Base-by-base conservation (phyloP, 2,329 filamentous ascomycete genomes). In the Stagonosporopsis vannaccii region DNA sequence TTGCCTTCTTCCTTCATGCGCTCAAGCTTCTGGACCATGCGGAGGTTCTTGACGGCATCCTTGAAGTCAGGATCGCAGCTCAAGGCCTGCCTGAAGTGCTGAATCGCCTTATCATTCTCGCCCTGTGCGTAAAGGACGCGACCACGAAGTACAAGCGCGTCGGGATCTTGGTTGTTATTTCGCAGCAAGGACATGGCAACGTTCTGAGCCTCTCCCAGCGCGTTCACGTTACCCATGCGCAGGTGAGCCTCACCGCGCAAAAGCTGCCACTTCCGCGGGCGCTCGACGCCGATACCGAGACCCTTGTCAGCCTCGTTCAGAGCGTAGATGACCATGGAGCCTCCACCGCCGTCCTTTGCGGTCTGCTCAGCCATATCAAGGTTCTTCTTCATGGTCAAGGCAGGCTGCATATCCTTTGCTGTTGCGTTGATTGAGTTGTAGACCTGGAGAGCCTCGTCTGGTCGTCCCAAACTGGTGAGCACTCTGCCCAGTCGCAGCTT, bases 1-100 rank as follows among this genome's bases (percentile, higher is more conserved):
- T 99, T 98, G 57, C 95, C 95, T 69, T 97, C 92, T 65, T 95
- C 90, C 82, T 98, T 98, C 83, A 92, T 94, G 59, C 90, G 87
- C 69, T 96, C 90, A 20, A 99, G 85, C 79, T 93, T 96, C 79
- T 96, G 92, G 40, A 97, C 92, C 73, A 90, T 90, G 59, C 91
- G 87, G 58, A 98, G 82, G 80, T 91, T 94, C 79, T 92, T 96
- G 67, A 97, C 86, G 7, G 93, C 94, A 61, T 91, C 89, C 68
- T 87, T 89, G 80, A 90, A 95, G 76, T 99, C 95, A 8, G 95
- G 95, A 68, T 98, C 95, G 75, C 93, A 92, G 74, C 84, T 90
- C 52, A 97, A 80, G 19, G 94, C 95, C 79, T 95, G 91, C 63
- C 92, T 87, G 80, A 98, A 95, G 75, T 96, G 91, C 73, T 94